These are phyloP conservation scores for Hansenula anomala DNA, from an alignment of 1,139 yeast species.

Conservation along the genomic window DNA sequence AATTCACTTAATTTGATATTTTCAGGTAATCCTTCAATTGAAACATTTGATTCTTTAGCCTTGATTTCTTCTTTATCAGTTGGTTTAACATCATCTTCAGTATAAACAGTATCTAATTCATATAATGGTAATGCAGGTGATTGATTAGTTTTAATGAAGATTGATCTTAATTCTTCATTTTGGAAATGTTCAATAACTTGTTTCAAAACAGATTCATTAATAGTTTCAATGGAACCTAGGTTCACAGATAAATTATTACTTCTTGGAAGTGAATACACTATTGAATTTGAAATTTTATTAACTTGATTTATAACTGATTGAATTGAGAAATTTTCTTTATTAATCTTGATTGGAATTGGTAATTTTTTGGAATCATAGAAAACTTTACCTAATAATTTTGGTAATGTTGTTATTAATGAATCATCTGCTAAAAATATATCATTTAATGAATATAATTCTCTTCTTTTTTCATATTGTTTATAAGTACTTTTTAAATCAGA, in stretches of 20 bases:
- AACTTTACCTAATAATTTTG: conserved; percentile 75
- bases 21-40: conserved; percentile 31
- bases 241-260: conserved; percentile 65
- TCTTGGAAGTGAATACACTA: conserved; percentile 67
- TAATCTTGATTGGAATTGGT: conserved; percentile 67
- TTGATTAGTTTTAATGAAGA: conserved; percentile 61
- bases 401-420: conserved; percentile 71
- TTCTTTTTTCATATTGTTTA: conserved; percentile 66
- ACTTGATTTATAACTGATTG: conserved; percentile 56
- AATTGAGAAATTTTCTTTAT: conserved; percentile 43
- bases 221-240: conserved; percentile 53
- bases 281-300: conserved; percentile 50
- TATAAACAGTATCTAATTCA: conserved; percentile 57
- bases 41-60: conserved; percentile 25
- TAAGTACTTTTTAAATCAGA: conserved; percentile 60
- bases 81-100: conserved; percentile 33
- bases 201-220: conserved; percentile 43
- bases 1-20: conserved; percentile 50
- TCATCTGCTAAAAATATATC: conserved; percentile 86
- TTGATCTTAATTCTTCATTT: conserved; percentile 47
- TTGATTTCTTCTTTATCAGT: conserved; percentile 26
- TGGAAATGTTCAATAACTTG: conserved; percentile 49
- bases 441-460: conserved; percentile 53
- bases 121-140: conserved; percentile 87
- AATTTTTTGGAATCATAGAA: conserved; percentile 62